Base-by-base conservation (phyloP, 768 basidiomycete species). In the Gautieria morchelliformis region DNA sequence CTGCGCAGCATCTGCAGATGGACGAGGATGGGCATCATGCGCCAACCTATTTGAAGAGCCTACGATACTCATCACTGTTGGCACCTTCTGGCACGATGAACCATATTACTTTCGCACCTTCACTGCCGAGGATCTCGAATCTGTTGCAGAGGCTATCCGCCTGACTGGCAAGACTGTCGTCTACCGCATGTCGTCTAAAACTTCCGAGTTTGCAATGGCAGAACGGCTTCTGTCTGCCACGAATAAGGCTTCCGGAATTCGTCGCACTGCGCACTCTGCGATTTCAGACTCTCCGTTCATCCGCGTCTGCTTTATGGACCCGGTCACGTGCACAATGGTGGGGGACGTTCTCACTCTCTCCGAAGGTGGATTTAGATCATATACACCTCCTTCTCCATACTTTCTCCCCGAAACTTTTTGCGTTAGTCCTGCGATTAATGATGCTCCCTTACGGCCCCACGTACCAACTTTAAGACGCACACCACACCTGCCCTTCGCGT, bases 91-190 rank as follows among this genome's bases (percentile, higher is more conserved):
- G 67, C 67, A 67, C 57, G 65, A 60, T 10, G 59, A 67, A 19
- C 68, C 67, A 1, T 74, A 73, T 56, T 73, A 69, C 58, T 72
- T 71, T 58, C 66, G 71, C 56, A 72, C 72, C 0, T 75, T 71
- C 52, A 75, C 70, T 14, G 65, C 69, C 3, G 65, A 69, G 46
- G 66, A 72, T 24, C 62, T 75, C 19, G 66, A 69, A 54, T 63
- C 69, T 42, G 67, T 71, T 51, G 63, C 71, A 11, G 66, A 67
- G 48, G 68, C 68, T 37, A 67, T 73, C 11, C 61, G 67, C 17
- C 58, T 71, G 19, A 73, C 72, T 0, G 64, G 67, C 9, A 62
- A 72, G 41, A 70, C 68, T 0, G 63, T 71, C 32, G 74, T 75
- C 39, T 75, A 66, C 60, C 66, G 71, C 10, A 72, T 71, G 3